Evolutionary conservation across 2,329 filamentous ascomycete genomes (phyloP), one percentile per base, ranked within the genome.

Genomic region (Ilyonectria robusta): DNA sequence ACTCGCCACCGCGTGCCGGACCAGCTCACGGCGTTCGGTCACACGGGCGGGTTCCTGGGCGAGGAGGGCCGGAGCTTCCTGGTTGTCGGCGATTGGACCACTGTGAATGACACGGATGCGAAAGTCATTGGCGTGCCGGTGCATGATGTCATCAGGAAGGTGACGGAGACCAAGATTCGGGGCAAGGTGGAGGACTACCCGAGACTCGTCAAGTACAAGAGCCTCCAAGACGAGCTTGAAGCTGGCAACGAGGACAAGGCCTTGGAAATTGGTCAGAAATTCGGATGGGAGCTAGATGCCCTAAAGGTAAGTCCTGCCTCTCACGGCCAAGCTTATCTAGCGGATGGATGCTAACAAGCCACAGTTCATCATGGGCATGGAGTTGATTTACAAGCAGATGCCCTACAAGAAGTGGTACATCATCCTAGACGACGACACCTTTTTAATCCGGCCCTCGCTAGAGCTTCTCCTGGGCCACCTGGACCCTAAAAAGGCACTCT

Each of bases 401-500:
- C 87, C 87, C 0, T 76, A 81, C 67, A 89, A 88, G 79, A 87
- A 87, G 74, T 89, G 87, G 87, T 89, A 88, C 72, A 76, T 89
- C 67, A 84, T 89, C 69, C 76, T 87, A 15, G 87, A 89, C 76
- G 87, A 89, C 75, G 87, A 89, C 73, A 89, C 86, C 1, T 89
- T 85, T 72, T 75, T 89, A 50, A 80, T 88, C 50, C 82, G 82
- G 58, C 80, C 83, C 3, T 86, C 87, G 13, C 76, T 89, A 31
- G 78, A 80, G 47, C 76, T 84, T 2, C 76, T 89, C 13, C 79
- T 89, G 15, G 80, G 81, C 19, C 86, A 87, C 62, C 77, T 89
- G 65, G 81, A 89, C 75, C 80, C 83, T 2, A 70, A 78, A 6
- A 77, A 79, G 58, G 82, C 84, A 15, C 81, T 85, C 47, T 89